Evolutionary conservation across 768 basidiomycete genomes (phyloP), one percentile per base, ranked within the genome.

Genomic region (Crepidotus variabilis): DNA sequence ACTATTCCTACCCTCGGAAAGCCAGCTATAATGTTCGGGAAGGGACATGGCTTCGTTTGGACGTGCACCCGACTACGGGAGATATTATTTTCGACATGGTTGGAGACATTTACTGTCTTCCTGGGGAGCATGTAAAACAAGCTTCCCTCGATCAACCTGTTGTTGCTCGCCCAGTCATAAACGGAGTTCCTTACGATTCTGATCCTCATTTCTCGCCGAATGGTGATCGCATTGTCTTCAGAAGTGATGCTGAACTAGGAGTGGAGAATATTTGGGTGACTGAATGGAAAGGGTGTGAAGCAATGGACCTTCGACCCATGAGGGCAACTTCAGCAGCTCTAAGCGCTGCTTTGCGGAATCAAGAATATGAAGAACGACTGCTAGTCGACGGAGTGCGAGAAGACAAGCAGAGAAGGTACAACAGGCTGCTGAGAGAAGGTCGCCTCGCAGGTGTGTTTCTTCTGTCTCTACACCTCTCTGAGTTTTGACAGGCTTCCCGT

Each of bases 31-130:
- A 88, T 55, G 87, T 89, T 13, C 73, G 78, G 43, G 85, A 89
- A 64, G 88, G 88, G 7, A 90, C 88, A 34, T 90, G 87, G 87
- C 71, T 90, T 52, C 78, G 87, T 10, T 78, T 90, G 28, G 88
- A 89, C 63, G 87, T 88, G 1, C 83, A 87, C 58, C 85, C 86
- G n/a, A 70, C 72, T 52, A 78, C 80, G 2, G 87, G 88, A 11
- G 88, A 90, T 60, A 78, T 90, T 47, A 77, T 88, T 6, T 90
- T 88, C 54, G 88, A 88, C 66, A 87, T 90, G 80, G 69, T 85
- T 6, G 88, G 88, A 2, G 87, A 90, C 64, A 65, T 90, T 24
- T 90, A 88, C 67, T 90, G 88, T 62, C 73, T 90, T 47, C 79
- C 87, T 21, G 79, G 76, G 0, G 39, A 62, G 13, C 71, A 72